Evolutionary conservation across 1,139 yeast genomes (phyloP), one percentile per base, ranked within the genome.

Genomic region (Pichia sp.): DNA sequence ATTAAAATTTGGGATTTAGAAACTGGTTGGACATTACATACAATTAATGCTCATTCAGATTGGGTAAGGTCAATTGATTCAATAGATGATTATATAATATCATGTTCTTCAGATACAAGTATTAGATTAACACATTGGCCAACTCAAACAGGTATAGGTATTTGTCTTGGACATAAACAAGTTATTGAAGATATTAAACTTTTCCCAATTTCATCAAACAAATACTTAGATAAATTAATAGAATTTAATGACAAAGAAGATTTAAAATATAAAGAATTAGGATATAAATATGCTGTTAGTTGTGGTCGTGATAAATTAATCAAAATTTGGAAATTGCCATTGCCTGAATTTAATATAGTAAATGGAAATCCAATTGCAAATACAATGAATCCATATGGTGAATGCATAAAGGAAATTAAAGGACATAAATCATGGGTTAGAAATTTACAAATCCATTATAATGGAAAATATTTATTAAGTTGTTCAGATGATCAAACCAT

Each of bases 361-460:
- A 47, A 31, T 16, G 45, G 41, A 4, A 30, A 12, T 22, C 89
- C 87, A 5, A 57, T 71, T 40, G 85, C 89, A 0, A 66, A 80
- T 0, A 35, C 32, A 7, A 67, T 66, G 52, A 65, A 74, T 52
- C 78, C 90, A 1, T 78, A 80, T 41, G 90, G 86, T 2, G 74
- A 74, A 61, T 66, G 77, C 30, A 61, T 89, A 1, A 37, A 67
- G 82, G 46, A 59, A 63, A 40, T 54, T 9, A 50, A 48, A 12
- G 97, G 95, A 1, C 97, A 90, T 63, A 79, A 80, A 46, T 86
- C 95, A 20, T 90, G 97, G 97, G 85, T 90, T 1, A 78, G 85
- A 51, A 74, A 80, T 10, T 58, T 87, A 20, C 70, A 69, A 9
- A 67, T 86, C 41, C 96, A 87, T 61, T 95, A 95, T 1, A 80